phyloP scores from a whole-genome alignment of 2,329 filamentous ascomycete genomes.

The Whalleya microplaca region DNA sequence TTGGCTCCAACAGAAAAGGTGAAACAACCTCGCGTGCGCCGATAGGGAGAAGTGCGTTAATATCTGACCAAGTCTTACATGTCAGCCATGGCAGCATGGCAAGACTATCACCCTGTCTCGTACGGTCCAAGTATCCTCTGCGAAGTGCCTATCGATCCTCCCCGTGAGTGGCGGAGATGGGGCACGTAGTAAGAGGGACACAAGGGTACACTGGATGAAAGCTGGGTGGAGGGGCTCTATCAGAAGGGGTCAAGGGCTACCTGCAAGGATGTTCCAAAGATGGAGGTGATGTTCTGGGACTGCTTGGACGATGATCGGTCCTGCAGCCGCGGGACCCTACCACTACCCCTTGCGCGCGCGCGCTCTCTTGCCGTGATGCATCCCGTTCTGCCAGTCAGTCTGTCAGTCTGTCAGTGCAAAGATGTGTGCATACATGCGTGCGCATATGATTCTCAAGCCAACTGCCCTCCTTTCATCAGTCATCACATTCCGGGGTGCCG shows the following conservation, averaged over 20 bases:
- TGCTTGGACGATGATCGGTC: constrained; percentile 19
- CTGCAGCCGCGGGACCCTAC: constrained; percentile 15
- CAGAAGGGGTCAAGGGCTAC: background rate
- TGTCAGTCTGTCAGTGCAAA: too few relatives aligned
- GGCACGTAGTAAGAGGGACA: background rate
- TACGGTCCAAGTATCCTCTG: constrained; percentile 9
- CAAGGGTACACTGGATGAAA: too few relatives aligned
- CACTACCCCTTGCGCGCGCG: constrained; percentile 17
- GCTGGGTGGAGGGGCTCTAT: constrained; percentile 3
- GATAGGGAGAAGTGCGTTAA: constrained; percentile 12
- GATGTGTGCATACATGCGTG: constrained; percentile 16
- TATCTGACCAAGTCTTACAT: constrained; percentile 21
- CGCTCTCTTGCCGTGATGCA: constrained; percentile 2
- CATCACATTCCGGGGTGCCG: constrained; percentile 18
- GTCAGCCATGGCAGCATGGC: constrained; percentile 15
- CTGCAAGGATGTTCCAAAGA: background rate
- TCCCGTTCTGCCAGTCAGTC: too few relatives aligned
- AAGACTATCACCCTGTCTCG: constrained; percentile 6
- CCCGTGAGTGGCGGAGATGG: constrained; percentile 16
- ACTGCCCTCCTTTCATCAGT: constrained; percentile 15
- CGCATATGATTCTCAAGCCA: background rate
- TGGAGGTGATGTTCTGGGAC: constrained; percentile 23
- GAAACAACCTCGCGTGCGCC: constrained; percentile 27
- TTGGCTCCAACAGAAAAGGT: constrained; percentile 10
- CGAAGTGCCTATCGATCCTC: constrained; percentile 1